Percentiles rank a stretch among this genome's conserved stretches.
Evolutionary conservation across 2,329 filamentous ascomycete species (phyloP).

Genomic region (Hypomyces rosellus): DNA sequence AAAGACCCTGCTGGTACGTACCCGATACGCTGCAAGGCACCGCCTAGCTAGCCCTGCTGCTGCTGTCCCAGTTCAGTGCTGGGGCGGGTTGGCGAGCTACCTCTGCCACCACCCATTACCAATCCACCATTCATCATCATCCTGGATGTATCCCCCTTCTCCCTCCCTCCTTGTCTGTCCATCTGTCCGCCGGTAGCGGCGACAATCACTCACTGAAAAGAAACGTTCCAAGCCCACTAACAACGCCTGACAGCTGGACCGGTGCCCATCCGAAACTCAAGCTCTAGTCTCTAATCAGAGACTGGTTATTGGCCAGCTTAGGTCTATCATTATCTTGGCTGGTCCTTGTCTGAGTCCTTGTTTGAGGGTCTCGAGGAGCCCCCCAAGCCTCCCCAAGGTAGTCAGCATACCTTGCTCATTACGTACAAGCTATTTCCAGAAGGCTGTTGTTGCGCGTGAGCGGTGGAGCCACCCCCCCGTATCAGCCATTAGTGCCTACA

Average conservation of each 20-base stretch:
- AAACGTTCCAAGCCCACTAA: neutral
- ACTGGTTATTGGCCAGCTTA: constrained; percentile 3
- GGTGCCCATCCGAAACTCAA: neutral
- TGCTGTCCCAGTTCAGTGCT: too few species aligned
- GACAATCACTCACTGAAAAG: neutral
- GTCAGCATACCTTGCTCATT: neutral
- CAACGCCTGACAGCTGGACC: constrained; percentile 8
- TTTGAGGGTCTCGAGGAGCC: neutral
- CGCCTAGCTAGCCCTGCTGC: neutral
- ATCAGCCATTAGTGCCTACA: neutral
- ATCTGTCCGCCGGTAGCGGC: constrained; percentile 4
- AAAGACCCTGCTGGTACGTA: neutral
- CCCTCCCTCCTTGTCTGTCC: neutral
- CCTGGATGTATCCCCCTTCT: too few species aligned
- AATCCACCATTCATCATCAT: too few species aligned
- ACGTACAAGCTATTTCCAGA: neutral
- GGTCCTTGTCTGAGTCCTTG: neutral
- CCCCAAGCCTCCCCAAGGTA: neutral
- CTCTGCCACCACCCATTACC: too few species aligned
- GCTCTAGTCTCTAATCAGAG: constrained; percentile 10
- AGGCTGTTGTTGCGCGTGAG: neutral
- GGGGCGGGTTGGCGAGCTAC: too few species aligned
- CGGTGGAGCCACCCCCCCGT: neutral
- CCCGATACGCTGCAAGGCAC: neutral
- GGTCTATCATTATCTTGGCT: neutral